A percentile compares a stretch with the other conserved stretches of the same genome.
Conservation (phyloP, 768 basidiomycete genomes). For the Rhizopogon roseolus region DNA sequence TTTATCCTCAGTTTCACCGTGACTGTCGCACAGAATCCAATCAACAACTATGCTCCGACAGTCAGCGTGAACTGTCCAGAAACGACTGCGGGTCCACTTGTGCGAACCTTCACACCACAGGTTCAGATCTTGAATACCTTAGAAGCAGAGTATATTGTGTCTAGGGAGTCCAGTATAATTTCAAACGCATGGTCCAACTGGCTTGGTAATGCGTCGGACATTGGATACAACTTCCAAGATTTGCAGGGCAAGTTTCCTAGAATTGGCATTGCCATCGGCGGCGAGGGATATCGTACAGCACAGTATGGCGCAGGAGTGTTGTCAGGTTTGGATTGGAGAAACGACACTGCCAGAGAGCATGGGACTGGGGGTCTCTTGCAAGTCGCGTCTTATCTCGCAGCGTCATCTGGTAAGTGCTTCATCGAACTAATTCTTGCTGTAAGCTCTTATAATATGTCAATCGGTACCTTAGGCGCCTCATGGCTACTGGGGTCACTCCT, state of each 20-base stretch:
- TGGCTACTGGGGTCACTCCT: conserved; percentile 63
- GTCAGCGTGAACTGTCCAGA: conserved; percentile 48
- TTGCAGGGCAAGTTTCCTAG: conserved; percentile 42
- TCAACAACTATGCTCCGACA: conserved; percentile 49
- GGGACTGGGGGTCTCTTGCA: conserved; percentile 70
- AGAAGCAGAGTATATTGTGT: conserved; percentile 44
- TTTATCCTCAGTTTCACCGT: background rate
- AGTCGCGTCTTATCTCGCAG: conserved; percentile 64
- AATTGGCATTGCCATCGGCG: conserved; percentile 63
- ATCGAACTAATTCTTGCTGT: background rate
- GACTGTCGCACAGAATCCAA: conserved; percentile 18
- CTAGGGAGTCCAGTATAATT: conserved; percentile 36
- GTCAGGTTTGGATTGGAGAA: conserved; percentile 56
- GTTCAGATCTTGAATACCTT: conserved; percentile 46
- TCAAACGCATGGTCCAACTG: conserved; percentile 53
- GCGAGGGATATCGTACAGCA: conserved; percentile 67
- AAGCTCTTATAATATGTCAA: background rate
- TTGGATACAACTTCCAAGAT: conserved; percentile 47
- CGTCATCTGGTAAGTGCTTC: conserved; percentile 49
- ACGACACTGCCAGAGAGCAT: conserved; percentile 46
- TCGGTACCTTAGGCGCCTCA: conserved; percentile 45
- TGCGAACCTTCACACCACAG: conserved; percentile 46
- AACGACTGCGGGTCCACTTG: conserved; percentile 35
- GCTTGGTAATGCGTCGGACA: conserved; percentile 47
- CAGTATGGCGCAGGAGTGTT: conserved; percentile 60